phyloP scores from a whole-genome alignment of 2,329 filamentous ascomycete genomes.

The Myotisia sp. region DNA sequence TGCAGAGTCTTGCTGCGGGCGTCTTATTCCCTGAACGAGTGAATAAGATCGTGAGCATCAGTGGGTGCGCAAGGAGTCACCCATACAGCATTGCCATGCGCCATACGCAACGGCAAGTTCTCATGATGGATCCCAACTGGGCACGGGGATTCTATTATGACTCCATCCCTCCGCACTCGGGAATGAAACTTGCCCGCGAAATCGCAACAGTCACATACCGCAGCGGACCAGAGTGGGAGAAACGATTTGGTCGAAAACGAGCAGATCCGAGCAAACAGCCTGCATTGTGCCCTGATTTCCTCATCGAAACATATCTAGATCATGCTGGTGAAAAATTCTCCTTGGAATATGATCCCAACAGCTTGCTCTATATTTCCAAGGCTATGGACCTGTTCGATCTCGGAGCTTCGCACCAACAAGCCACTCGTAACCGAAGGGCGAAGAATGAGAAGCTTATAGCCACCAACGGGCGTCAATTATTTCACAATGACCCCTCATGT shows the following conservation, averaged over 20 bases:
- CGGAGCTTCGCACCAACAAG: slow-evolving; percentile 53
- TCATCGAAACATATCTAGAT: slow-evolving; percentile 96
- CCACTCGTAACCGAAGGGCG: slow-evolving; percentile 47
- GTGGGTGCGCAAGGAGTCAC: slow-evolving; percentile 83
- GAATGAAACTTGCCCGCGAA: slow-evolving; percentile 95
- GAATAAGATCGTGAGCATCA: slow-evolving; percentile 71
- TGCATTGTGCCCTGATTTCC: slow-evolving; percentile 88
- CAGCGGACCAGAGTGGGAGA: slow-evolving; percentile 94
- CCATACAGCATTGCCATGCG: slow-evolving; percentile 98
- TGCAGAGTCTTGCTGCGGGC: slow-evolving; percentile 86
- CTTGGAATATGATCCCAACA: slow-evolving; percentile 91
- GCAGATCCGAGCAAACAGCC: slow-evolving; percentile 78
- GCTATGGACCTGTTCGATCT: slow-evolving; percentile 98
- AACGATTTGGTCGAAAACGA: slow-evolving; percentile 73
- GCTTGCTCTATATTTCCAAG: slow-evolving; percentile 88
- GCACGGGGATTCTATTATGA: slow-evolving; percentile 89
- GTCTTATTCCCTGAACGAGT: slow-evolving; percentile 72
- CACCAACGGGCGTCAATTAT: slow-evolving; percentile 23
- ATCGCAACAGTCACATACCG: slow-evolving; percentile 97
- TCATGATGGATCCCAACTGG: slow-evolving; percentile 99
- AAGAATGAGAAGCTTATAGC: slow-evolving; percentile 46
- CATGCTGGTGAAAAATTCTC: slow-evolving; percentile 98
- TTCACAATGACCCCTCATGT: slow-evolving; percentile 42
- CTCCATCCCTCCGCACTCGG: slow-evolving; percentile 73
- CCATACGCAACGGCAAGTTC: slow-evolving; percentile 88